A percentile compares a stretch with the other conserved stretches of the same genome.
Evolutionary conservation across 1,284 basidiomycete genomes (phyloP).

Genomic region (Hemileccinum hortonii): DNA sequence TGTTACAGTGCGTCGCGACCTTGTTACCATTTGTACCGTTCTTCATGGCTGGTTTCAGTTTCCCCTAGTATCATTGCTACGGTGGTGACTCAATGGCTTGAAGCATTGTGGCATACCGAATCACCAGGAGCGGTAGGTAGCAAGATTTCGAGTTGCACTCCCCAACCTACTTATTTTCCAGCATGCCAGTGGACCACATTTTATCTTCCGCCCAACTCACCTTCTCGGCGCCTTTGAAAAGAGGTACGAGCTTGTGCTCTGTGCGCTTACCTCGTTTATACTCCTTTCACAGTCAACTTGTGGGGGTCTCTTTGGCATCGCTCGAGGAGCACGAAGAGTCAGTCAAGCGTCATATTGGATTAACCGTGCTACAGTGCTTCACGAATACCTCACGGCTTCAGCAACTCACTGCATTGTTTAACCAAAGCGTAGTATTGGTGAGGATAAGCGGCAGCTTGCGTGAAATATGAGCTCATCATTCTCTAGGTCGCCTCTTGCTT

Average conservation of each 20-base stretch:
- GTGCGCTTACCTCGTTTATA: not conserved
- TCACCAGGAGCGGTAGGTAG: constrained; percentile 16
- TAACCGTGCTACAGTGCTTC: constrained; percentile 41
- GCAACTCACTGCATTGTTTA: constrained; percentile 42
- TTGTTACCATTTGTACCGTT: not conserved
- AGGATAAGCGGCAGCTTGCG: constrained; percentile 10
- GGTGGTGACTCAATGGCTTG: constrained; percentile 49
- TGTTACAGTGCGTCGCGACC: constrained; percentile 33
- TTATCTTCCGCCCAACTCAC: constrained; percentile 26
- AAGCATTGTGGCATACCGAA: constrained; percentile 43
- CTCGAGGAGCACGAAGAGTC: constrained; percentile 36
- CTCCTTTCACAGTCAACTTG: constrained; percentile 15
- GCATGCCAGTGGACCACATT: constrained; percentile 20
- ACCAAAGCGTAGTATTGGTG: constrained; percentile 42
- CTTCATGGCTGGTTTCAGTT: constrained; percentile 27
- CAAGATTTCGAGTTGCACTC: not conserved
- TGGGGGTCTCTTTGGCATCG: constrained; percentile 28
- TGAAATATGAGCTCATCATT: constrained; percentile 5
- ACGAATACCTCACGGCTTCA: constrained; percentile 36
- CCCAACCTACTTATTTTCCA: constrained; percentile 10
- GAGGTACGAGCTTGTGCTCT: constrained; percentile 19
- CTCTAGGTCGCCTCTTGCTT: constrained; percentile 45
- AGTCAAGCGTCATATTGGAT: constrained; percentile 36
- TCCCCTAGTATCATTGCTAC: constrained; percentile 32
- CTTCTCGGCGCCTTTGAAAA: constrained; percentile 22